phyloP scores from a whole-genome alignment of 306 rosid genomes.

The Parietaria judaica region DNA sequence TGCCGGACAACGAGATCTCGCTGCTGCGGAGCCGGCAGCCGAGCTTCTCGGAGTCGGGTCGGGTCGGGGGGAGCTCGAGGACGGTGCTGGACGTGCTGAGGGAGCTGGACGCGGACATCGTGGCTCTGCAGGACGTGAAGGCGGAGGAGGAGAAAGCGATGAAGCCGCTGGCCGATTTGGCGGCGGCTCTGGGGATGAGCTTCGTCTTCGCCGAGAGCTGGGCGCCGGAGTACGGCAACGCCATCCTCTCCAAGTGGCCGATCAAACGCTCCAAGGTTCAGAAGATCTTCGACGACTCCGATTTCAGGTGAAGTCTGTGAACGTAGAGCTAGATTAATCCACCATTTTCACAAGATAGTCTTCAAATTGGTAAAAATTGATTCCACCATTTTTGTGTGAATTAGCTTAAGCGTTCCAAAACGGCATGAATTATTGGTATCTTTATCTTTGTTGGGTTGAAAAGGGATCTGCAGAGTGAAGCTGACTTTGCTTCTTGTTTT shows the following conservation, averaged over 20 bases:
- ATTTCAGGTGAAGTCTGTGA: constrained; percentile 59
- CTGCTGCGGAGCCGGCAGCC: constrained; percentile 42
- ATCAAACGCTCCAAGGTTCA: constrained; percentile 55
- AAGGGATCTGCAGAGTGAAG: background rate
- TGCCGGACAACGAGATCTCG: constrained; percentile 89
- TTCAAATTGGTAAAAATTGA: too few relatives aligned
- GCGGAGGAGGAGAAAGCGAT: constrained; percentile 91
- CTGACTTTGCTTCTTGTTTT: background rate
- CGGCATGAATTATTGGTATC: too few relatives aligned
- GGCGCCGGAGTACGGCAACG: constrained; percentile 97
- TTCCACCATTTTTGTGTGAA: too few relatives aligned
- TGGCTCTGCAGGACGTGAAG: constrained; percentile 91
- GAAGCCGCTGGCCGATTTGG: constrained; percentile 91
- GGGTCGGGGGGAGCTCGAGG: constrained; percentile 22
- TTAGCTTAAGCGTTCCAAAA: too few relatives aligned
- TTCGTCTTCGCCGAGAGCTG: constrained; percentile 93
- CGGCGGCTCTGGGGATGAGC: constrained; percentile 65
- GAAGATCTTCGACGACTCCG: constrained; percentile 68
- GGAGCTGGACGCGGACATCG: constrained; percentile 72
- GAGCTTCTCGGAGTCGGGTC: constrained; percentile 55
- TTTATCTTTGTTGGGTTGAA: too few relatives aligned
- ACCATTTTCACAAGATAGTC: too few relatives aligned
- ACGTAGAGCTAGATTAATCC: too few relatives aligned
- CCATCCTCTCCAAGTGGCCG: constrained; percentile 87
- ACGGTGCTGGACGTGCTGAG: constrained; percentile 69